Base-by-base conservation (phyloP, 257 asterid species). In the Striga asiatica region DNA sequence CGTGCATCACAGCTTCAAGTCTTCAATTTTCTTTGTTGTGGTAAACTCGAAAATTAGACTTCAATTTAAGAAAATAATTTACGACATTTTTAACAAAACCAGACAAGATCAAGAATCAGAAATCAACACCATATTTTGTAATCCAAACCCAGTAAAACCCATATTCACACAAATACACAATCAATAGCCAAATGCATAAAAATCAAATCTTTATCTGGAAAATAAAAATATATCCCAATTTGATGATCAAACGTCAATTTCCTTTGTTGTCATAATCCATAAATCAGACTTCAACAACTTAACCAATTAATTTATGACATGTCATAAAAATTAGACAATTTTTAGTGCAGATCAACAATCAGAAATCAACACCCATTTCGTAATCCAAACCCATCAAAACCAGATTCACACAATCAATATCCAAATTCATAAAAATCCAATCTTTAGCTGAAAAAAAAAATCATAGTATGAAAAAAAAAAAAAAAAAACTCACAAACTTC, bases 401-500 rank as follows among this genome's bases (percentile, higher is more conserved):
- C 28, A 54, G 11, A 41, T 41, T 6, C 8, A 16, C 22, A 16
- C 17, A 41, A 41, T 14, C 22, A 41, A 41, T 20, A 46, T 4
- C 12, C 43, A 50, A 65, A 22, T 24, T 6, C 53, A 45, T 50
- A 35, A 17, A 63, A 50, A 54, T 51, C 35, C 34, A 71, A 62
- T 51, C 62, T 47, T 34, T 45, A 53, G n/a, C 16, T 50, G 8
- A 43, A 14, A 5, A 18, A 21, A 13, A n/a, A 37, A 55, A 41
- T 12, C 14, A n/a, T 6, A 0, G n/a, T 0, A 3, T 5, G 17
- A 11, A 25, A 37, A 50, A 47, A n/a, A n/a, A n/a, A n/a, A n/a
- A n/a, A n/a, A n/a, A 34, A 61, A 28, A 13, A 79, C 91, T 82
- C 69, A 82, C 92, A 82, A 74, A 79, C 84, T 82, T 82, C 92